Percentiles rank a stretch among this genome's conserved stretches.
Conservation (phyloP, 768 basidiomycete species). For the Tylopilus intermedius region DNA sequence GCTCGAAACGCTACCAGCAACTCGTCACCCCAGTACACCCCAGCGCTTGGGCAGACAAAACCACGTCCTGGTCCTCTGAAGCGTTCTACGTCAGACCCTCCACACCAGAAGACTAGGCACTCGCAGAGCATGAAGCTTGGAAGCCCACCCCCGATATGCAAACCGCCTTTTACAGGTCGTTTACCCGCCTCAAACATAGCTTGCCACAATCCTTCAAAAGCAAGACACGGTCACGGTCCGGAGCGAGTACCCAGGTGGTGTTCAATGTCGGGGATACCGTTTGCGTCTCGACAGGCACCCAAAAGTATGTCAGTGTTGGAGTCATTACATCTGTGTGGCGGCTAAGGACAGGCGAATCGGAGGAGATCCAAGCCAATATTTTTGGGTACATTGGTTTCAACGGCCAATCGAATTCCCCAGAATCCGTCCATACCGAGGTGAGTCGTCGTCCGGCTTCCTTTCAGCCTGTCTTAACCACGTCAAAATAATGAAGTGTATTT, state of each 20-base stretch:
- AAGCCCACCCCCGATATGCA: conserved; percentile 12
- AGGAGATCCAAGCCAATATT: conserved; percentile 38
- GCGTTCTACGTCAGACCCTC: conserved; percentile 19
- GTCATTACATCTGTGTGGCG: conserved; percentile 76
- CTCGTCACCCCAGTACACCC: conserved; percentile 27
- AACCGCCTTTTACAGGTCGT: conserved; percentile 29
- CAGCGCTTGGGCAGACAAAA: conserved; percentile 25
- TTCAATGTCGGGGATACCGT: conserved; percentile 66
- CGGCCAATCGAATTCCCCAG: conserved; percentile 58
- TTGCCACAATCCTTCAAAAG: conserved; percentile 15
- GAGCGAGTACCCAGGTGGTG: conserved; percentile 11
- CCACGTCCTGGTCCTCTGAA: conserved; percentile 26
- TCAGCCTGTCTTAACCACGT: conserved; percentile 7
- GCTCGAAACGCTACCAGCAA: conserved; percentile 34
- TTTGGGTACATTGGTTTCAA: conserved; percentile 74
- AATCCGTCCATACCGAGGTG: conserved; percentile 55
- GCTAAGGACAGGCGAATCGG: conserved; percentile 25
- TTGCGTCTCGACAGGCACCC: conserved; percentile 45
- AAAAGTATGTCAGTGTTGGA: conserved; percentile 54
- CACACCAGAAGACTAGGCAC: conserved; percentile 23
- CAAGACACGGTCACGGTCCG: conserved; percentile 11
- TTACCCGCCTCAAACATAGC: conserved; percentile 18
- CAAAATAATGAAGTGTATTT: conserved; percentile 74
- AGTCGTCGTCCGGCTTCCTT: conserved; percentile 11
- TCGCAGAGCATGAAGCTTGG: conserved; percentile 27